phyloP scores from a whole-genome alignment of 345 rosid species.

The Salix purpurea region DNA sequence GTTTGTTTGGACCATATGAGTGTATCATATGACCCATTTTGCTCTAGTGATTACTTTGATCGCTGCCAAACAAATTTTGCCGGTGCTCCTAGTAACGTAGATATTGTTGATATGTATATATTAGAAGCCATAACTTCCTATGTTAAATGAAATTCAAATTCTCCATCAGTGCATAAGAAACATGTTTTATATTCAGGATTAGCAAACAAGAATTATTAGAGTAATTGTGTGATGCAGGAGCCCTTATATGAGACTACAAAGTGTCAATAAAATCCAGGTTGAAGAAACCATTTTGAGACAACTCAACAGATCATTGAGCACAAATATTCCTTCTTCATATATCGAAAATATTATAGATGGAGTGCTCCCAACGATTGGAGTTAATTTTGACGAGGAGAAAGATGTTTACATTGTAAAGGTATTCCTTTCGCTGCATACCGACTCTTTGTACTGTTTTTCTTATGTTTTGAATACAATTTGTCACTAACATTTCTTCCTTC shows the following conservation, averaged over 20 bases:
- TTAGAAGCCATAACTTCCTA: neutral
- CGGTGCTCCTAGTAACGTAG: neutral
- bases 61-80: neutral
- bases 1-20: too few species aligned
- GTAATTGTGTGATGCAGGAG: slow-evolving; percentile 17
- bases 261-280: slow-evolving; percentile 16
- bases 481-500: neutral
- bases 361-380: slow-evolving; percentile 36
- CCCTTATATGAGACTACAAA: slow-evolving; percentile 12
- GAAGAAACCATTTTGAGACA: slow-evolving; percentile 26
- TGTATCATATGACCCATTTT: too few species aligned
- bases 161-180: neutral
- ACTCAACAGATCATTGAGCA: slow-evolving; percentile 30
- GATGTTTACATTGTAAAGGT: slow-evolving; percentile 58
- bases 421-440: neutral
- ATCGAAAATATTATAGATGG: slow-evolving; percentile 27
- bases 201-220: neutral
- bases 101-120: neutral
- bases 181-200: too few species aligned
- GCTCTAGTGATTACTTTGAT: too few species aligned
- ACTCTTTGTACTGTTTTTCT: neutral
- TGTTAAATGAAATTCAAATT: neutral
- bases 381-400: slow-evolving; percentile 34
- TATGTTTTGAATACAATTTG: neutral
- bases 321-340: slow-evolving; percentile 40